phyloP scores from a whole-genome alignment of 495 filamentous ascomycete species.

The Lasiosphaeris hirsuta region DNA sequence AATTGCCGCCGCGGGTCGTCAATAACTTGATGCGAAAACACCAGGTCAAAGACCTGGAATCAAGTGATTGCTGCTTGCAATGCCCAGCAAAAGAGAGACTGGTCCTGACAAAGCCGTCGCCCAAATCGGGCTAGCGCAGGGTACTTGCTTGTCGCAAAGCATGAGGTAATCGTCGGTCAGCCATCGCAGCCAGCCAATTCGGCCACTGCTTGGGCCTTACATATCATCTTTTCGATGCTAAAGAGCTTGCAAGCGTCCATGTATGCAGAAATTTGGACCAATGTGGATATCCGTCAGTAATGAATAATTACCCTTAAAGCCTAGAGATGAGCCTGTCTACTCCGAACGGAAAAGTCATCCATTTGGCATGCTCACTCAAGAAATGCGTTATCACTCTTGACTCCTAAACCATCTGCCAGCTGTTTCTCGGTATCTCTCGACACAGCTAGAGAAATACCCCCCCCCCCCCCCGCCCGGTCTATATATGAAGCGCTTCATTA shows the following conservation, averaged over 20 bases:
- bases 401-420: background rate
- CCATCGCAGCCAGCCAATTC: background rate
- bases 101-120: too few species aligned
- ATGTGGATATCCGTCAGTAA: background rate
- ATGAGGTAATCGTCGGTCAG: constrained; percentile 2
- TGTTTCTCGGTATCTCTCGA: constrained; percentile 12
- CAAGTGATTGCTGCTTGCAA: too few species aligned
- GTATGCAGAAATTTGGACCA: background rate
- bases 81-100: too few species aligned
- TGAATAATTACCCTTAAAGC: background rate
- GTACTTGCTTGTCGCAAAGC: background rate
- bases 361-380: constrained; percentile 12
- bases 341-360: background rate
- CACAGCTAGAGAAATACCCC: background rate
- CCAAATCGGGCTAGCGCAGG: too few species aligned
- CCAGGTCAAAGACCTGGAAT: too few species aligned
- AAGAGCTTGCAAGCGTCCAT: too few species aligned
- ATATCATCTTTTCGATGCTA: background rate
- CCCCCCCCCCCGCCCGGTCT: background rate
- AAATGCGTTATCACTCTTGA: constrained; percentile 8
- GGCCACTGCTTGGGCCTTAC: background rate
- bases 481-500: constrained; percentile 14
- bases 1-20: too few species aligned
- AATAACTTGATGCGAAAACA: too few species aligned
- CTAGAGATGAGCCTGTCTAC: background rate